Percentiles rank a stretch among this genome's conserved stretches.
Evolutionary conservation across 2,329 filamentous ascomycete species (phyloP).

Genomic region (Lojkania enalia): DNA sequence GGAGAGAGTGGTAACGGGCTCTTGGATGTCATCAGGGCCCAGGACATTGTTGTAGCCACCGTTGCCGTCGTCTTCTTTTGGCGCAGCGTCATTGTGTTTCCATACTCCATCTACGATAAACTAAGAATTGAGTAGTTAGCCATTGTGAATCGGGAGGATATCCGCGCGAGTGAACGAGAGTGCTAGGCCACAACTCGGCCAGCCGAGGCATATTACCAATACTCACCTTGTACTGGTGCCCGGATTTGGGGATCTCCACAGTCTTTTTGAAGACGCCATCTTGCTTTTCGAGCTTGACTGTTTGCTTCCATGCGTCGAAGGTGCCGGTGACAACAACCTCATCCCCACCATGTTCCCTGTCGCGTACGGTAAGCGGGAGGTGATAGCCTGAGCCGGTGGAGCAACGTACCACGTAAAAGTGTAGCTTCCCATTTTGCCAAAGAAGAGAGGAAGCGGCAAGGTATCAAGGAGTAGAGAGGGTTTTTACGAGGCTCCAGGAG

Average conservation of each 20-base stretch:
- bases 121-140: slow-evolving; percentile 52
- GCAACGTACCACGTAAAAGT: slow-evolving; percentile 70
- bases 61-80: slow-evolving; percentile 78
- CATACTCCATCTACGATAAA: slow-evolving; percentile 94
- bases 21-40: slow-evolving; percentile 69
- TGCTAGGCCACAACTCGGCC: background rate
- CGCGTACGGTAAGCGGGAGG: slow-evolving; percentile 20
- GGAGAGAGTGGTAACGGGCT: slow-evolving; percentile 61
- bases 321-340: slow-evolving; percentile 95
- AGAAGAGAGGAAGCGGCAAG: background rate
- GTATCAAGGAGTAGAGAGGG: too few species aligned
- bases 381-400: slow-evolving; percentile 12
- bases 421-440: slow-evolving; percentile 63
- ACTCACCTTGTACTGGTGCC: slow-evolving; percentile 92
- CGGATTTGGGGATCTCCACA: slow-evolving; percentile 70
- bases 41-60: slow-evolving; percentile 95
- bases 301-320: slow-evolving; percentile 93
- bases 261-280: slow-evolving; percentile 75
- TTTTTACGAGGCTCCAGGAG: slow-evolving; percentile 19
- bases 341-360: slow-evolving; percentile 78
- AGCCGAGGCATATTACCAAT: background rate
- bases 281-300: slow-evolving; percentile 76
- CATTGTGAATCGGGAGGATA: slow-evolving; percentile 10
- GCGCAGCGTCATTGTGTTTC: slow-evolving; percentile 78
- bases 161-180: background rate